These are phyloP conservation scores for Cryptococcus floricola DNA, from an alignment of 1,284 basidiomycete genomes.

Conservation along the genomic window DNA sequence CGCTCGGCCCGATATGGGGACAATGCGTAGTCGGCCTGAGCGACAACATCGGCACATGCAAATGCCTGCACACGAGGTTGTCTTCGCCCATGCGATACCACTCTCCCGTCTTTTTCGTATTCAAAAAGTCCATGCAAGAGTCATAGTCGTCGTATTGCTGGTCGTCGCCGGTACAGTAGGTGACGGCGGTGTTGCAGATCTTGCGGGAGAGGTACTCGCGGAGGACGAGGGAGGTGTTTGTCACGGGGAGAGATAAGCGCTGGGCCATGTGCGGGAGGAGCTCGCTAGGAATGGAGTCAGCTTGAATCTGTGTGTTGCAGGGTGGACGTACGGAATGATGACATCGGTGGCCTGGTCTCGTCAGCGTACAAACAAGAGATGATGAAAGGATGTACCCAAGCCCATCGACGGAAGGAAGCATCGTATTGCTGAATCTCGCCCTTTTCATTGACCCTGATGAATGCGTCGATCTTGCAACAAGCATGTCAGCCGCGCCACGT, in stretches of 20 bases:
- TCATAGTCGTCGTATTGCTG: constrained; percentile 21
- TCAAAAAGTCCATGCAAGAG: constrained; percentile 16
- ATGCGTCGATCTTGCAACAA: constrained; percentile 16
- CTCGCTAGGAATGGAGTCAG: neutral
- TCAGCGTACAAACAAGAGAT: neutral
- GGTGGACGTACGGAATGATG: constrained; percentile 15
- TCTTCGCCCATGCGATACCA: constrained; percentile 27
- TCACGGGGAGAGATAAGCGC: neutral
- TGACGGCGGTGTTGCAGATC: constrained; percentile 15
- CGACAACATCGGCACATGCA: constrained; percentile 26
- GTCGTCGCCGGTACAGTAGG: constrained; percentile 22
- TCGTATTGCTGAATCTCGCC: constrained; percentile 21
- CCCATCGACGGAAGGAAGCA: constrained; percentile 24
- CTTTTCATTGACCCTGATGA: constrained; percentile 16
- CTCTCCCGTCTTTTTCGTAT: constrained; percentile 13
- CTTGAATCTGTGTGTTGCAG: neutral
- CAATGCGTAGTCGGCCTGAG: constrained; percentile 24
- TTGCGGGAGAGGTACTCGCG: constrained; percentile 19
- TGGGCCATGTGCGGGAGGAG: constrained; percentile 27
- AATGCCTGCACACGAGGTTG: constrained; percentile 27
- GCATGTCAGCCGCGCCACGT: neutral
- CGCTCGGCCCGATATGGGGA: constrained; percentile 23
- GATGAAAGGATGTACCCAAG: constrained; percentile 14
- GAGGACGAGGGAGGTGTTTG: constrained; percentile 14
- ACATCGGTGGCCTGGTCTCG: constrained; percentile 15